These are phyloP conservation scores for Arabis alpina DNA, from an alignment of 345 rosid species.

Conservation along the genomic window DNA sequence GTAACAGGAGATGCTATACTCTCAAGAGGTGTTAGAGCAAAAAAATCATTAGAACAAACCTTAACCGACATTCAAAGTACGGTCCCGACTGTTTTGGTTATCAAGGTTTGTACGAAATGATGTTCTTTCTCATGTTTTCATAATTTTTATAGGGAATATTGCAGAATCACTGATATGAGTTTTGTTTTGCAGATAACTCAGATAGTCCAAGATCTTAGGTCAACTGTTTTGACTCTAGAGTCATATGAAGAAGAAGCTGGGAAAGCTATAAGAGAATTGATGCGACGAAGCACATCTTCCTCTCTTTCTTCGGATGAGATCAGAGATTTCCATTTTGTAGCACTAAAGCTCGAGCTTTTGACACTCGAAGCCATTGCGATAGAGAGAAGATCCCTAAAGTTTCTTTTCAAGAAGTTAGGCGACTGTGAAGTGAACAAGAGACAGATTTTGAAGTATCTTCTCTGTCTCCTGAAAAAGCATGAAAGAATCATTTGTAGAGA, in stretches of 20 bases:
- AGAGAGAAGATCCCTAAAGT: constrained; percentile 70
- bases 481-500: constrained; percentile 41
- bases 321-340: constrained; percentile 57
- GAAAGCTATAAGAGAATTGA: constrained; percentile 60
- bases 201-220: constrained; percentile 60
- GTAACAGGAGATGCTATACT: constrained; percentile 58
- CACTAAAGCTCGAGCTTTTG: constrained; percentile 58
- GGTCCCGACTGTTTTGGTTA: constrained; percentile 70
- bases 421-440: constrained; percentile 48
- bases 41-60: constrained; percentile 57
- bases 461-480: constrained; percentile 61
- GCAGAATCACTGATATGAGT: constrained; percentile 28
- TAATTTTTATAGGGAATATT: not conserved
- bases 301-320: constrained; percentile 50
- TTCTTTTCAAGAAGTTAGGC: constrained; percentile 46
- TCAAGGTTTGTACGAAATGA: constrained; percentile 59
- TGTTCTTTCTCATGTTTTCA: not conserved
- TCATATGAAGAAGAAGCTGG: constrained; percentile 76
- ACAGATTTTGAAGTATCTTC: constrained; percentile 56
- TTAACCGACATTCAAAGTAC: constrained; percentile 61
- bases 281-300: constrained; percentile 45
- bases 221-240: constrained; percentile 60
- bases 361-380: constrained; percentile 54
- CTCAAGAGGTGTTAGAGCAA: constrained; percentile 54
- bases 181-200: constrained; percentile 62